Evolutionary conservation across 768 basidiomycete species (phyloP), one percentile per base, ranked within the genome.

Genomic region (Pisolithus orientalis): DNA sequence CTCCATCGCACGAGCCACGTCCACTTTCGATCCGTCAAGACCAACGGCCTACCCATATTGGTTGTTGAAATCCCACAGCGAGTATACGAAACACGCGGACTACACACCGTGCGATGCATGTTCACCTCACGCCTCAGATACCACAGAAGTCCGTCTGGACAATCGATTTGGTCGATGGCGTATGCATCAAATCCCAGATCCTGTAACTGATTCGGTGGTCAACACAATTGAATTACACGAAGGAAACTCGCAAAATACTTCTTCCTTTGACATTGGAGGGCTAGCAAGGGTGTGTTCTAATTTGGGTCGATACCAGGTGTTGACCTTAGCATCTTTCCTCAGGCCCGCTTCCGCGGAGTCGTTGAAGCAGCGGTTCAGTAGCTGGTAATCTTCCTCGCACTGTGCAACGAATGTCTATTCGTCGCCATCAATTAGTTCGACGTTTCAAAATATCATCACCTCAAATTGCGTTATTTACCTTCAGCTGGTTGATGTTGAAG

Each of bases 321-420:
- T 80, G 49, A 93, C 75, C 38, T 76, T 65, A 2, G 75, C 32
- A 69, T 76, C 55, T 69, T 75, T 57, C 75, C 69, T 31, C 80
- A 85, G 11, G 78, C 67, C 66, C 5, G 74, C 80, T 44, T 77
- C 69, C 0, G 72, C 63, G 1, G 72, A 72, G 66, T 92, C 90
- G 58, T 86, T 87, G 59, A 89, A 76, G 37, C 81, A 71, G 10
- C 69, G 65, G 56, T 90, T 88, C 42, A 98, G 72, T 2, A 75
- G 69, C 53, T 84, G 72, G 47, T 89, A 89, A 62, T 99, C 95
- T 52, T 88, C 85, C 53, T 84, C 77, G 57, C 82, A 84, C 65
- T 93, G 90, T 16, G 84, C 80, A 6, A 99, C 83, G 65, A 99
- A 87, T 0, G 84, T 90, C 94, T 95, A 57, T 34, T 14, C 34